phyloP scores from a whole-genome alignment of 768 basidiomycete species.

The Russula sp. region DNA sequence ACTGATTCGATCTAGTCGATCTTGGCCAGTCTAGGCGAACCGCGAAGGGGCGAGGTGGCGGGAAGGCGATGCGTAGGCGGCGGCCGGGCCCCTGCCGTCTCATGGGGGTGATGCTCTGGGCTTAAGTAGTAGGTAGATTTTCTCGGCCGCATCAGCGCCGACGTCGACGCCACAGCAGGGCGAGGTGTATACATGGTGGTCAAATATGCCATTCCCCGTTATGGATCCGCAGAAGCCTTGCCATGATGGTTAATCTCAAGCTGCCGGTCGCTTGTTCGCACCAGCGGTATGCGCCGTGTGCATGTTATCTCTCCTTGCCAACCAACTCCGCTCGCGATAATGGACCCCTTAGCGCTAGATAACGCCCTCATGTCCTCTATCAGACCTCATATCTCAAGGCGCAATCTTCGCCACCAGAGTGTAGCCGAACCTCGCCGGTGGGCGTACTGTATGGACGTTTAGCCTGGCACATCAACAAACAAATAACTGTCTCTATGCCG shows the following conservation, averaged over 20 bases:
- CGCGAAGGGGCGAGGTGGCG: background rate
- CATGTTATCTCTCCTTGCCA: background rate
- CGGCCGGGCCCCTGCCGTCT: background rate
- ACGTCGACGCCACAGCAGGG: background rate
- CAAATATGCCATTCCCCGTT: background rate
- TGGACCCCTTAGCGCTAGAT: slow-evolving; percentile 1
- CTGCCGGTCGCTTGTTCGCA: background rate
- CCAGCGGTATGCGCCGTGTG: background rate
- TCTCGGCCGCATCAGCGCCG: background rate
- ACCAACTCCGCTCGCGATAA: background rate
- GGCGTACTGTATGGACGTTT: background rate
- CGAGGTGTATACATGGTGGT: background rate
- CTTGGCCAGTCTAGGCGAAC: background rate
- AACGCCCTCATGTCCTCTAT: background rate
- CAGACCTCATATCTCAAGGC: background rate
- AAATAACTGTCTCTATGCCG: background rate
- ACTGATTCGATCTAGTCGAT: background rate
- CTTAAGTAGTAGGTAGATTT: background rate
- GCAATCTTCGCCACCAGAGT: background rate
- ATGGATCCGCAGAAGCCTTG: slow-evolving; percentile 1
- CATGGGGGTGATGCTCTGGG: background rate
- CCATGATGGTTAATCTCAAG: background rate
- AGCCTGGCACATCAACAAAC: background rate
- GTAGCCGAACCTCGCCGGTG: background rate
- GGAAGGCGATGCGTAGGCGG: background rate